phyloP scores from a whole-genome alignment of 257 asterid genomes.

The Przewalskia tangutica region DNA sequence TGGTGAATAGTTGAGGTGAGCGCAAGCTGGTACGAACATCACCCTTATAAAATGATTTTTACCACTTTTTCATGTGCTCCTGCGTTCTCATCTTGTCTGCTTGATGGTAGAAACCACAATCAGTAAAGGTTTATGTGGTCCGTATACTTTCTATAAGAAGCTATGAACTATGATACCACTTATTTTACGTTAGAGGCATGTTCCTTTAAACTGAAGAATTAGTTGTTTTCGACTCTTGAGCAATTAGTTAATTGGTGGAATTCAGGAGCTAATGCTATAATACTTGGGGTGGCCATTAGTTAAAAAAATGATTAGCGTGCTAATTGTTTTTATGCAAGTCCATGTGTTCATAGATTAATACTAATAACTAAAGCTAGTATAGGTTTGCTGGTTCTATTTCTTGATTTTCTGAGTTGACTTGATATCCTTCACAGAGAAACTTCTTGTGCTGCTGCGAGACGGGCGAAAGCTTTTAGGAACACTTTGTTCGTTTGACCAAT shows the following conservation, averaged over 20 bases:
- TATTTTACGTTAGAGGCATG: background rate
- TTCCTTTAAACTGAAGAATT: background rate
- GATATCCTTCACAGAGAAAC: constrained; percentile 38
- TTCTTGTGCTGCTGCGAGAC: constrained; percentile 67
- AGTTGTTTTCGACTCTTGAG: background rate
- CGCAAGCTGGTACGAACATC: background rate
- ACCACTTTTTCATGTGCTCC: background rate
- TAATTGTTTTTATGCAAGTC: background rate
- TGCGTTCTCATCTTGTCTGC: background rate
- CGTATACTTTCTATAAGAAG: background rate
- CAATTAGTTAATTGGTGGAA: background rate
- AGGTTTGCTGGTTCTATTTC: background rate
- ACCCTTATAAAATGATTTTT: background rate
- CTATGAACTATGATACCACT: background rate
- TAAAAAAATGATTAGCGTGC: background rate
- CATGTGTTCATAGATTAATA: background rate
- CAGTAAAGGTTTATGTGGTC: background rate
- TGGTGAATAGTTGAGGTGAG: background rate
- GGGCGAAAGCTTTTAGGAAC: constrained; percentile 64
- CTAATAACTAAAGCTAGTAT: background rate
- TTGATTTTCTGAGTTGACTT: background rate
- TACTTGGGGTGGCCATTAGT: background rate
- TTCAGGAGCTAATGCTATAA: background rate
- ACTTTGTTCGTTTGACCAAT: constrained; percentile 80
- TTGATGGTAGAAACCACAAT: background rate